Percentiles rank a stretch among this genome's conserved stretches.
Evolutionary conservation across 176 grass and related monocot genomes (phyloP).

Genomic region (Rhynchospora breviuscula): DNA sequence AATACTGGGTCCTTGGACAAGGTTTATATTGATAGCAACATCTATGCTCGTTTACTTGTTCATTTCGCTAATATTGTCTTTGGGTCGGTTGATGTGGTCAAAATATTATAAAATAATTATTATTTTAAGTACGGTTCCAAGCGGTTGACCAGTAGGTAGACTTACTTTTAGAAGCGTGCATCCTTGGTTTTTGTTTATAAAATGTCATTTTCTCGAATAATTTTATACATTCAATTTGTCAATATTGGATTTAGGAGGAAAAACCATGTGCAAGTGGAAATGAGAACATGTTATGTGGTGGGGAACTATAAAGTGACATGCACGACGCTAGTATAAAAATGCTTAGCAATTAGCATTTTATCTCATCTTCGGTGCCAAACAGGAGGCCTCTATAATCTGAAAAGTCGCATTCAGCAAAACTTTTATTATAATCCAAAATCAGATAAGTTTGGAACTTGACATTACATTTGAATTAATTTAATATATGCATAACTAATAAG

Average conservation of each 20-base stretch:
- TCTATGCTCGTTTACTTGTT: not conserved
- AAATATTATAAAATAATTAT: not conserved
- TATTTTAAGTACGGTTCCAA: not conserved
- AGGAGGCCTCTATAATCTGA: not conserved
- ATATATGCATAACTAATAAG: not conserved
- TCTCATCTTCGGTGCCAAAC: not conserved
- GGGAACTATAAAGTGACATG: slow-evolving; percentile 4
- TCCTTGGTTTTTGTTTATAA: slow-evolving; percentile 3
- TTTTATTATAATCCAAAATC: not conserved
- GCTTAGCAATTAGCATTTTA: too few species aligned
- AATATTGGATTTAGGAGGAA: not conserved
- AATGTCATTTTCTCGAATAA: slow-evolving; percentile 15
- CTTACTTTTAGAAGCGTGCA: slow-evolving; percentile 14
- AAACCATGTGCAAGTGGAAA: slow-evolving; percentile 25
- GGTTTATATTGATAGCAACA: slow-evolving; percentile 7
- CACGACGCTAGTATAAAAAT: not conserved
- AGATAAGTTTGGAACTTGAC: not conserved
- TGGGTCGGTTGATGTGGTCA: not conserved
- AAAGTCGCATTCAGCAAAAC: not conserved
- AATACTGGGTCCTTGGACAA: not conserved
- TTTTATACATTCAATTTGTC: not conserved
- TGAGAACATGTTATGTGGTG: slow-evolving; percentile 14
- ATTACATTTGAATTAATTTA: not conserved
- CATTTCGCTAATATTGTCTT: not conserved
- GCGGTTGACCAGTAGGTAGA: slow-evolving; percentile 5